Percentiles rank a stretch among this genome's conserved stretches.
These are phyloP conservation scores for Nitzschia sp. DNA, from an alignment of 108 stramenopile species.

Conservation along the genomic window DNA sequence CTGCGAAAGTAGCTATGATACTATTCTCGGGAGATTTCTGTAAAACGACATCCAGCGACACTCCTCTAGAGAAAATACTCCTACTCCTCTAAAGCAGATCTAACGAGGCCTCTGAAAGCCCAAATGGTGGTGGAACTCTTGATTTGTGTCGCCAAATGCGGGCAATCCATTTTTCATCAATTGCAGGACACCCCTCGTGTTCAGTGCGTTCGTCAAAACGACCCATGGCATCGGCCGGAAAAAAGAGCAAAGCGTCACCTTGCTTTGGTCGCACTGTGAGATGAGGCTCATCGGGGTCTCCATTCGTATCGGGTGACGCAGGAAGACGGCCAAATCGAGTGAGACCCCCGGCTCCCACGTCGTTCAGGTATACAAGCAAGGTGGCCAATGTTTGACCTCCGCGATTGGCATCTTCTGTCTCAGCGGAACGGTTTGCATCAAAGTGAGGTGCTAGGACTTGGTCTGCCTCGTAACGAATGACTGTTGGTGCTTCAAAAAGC, in stretches of 20 bases:
- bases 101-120: constrained; percentile 50
- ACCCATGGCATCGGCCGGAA: constrained; percentile 75
- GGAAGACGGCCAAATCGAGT: constrained; percentile 67
- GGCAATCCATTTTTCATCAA: constrained; percentile 84
- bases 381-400: constrained; percentile 84
- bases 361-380: constrained; percentile 77
- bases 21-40: too few relatives aligned
- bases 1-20: too few relatives aligned
- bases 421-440: constrained; percentile 76
- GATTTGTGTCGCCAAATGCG: constrained; percentile 73
- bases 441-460: constrained; percentile 76
- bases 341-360: constrained; percentile 72
- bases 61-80: too few relatives aligned
- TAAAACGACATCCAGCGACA: too few relatives aligned
- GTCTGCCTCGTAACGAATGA: constrained; percentile 71
- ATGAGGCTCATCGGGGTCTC: constrained; percentile 27
- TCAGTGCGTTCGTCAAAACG: constrained; percentile 78
- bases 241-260: constrained; percentile 81
- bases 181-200: constrained; percentile 77
- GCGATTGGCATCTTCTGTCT: constrained; percentile 72
- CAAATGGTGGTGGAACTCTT: constrained; percentile 73
- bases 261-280: constrained; percentile 59
- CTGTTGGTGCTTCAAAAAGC: constrained; percentile 74
- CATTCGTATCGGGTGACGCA: constrained; percentile 22
- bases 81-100: constrained; percentile 4